phyloP scores from a whole-genome alignment of 202 grass and related monocot species.

The Carex sylvatica region DNA sequence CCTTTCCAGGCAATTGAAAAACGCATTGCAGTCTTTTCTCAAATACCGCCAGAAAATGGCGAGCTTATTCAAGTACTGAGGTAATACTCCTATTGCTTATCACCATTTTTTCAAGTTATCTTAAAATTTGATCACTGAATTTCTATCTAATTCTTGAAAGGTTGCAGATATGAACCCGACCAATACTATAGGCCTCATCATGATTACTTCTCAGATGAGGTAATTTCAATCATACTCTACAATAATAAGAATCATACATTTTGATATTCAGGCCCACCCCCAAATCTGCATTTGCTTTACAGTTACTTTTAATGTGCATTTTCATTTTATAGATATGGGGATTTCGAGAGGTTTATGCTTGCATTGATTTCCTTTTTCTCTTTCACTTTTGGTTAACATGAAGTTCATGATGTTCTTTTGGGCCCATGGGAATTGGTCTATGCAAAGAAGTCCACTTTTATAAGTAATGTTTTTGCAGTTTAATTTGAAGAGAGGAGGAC shows the following conservation, averaged over 20 bases:
- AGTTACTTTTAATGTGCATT: background rate
- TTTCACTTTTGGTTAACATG: conserved; percentile 3
- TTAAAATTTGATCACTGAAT: conserved; percentile 24
- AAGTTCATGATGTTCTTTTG: background rate
- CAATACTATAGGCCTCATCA: conserved; percentile 80
- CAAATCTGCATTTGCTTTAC: background rate
- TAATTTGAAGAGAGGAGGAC: conserved; percentile 76
- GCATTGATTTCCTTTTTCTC: background rate
- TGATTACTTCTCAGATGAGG: conserved; percentile 93
- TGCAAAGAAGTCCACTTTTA: background rate
- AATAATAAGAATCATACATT: background rate
- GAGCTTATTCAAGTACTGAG: conserved; percentile 87
- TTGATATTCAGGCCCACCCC: background rate
- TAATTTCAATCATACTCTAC: conserved; percentile 38
- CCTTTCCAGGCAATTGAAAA: conserved; percentile 74
- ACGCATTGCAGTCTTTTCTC: conserved; percentile 85
- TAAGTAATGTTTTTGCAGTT: conserved; percentile 47
- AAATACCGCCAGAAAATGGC: conserved; percentile 84
- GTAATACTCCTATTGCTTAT: conserved; percentile 32
- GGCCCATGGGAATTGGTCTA: background rate
- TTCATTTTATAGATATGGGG: background rate
- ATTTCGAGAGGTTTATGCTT: background rate
- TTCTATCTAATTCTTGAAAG: conserved; percentile 31
- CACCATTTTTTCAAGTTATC: conserved; percentile 16
- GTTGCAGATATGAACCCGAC: conserved; percentile 71